phyloP scores from a whole-genome alignment of 305 asterid genomes.

The Fraxinus xanthoxyloides region DNA sequence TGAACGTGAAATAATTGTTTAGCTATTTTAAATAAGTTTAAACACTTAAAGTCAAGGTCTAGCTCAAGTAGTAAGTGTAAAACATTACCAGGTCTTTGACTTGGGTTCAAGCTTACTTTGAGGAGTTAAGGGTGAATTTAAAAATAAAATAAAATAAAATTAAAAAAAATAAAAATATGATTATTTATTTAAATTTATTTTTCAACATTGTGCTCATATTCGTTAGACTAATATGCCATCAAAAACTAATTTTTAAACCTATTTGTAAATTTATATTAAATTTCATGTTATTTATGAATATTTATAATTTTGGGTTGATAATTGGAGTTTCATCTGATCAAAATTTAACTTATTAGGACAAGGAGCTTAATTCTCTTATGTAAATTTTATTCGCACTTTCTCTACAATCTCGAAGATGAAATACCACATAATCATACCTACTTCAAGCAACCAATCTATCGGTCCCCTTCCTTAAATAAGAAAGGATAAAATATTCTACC shows the following conservation, averaged over 20 bases:
- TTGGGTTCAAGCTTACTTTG: too few relatives aligned
- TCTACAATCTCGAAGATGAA: background rate
- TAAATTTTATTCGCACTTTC: background rate
- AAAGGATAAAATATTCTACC: background rate
- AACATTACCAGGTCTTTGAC: too few relatives aligned
- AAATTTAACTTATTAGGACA: background rate
- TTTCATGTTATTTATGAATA: background rate
- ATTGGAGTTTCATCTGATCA: background rate
- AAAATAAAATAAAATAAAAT: too few relatives aligned
- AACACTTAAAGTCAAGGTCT: too few relatives aligned
- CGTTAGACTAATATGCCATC: background rate
- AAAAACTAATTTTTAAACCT: background rate
- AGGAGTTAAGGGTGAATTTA: too few relatives aligned
- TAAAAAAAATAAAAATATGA: too few relatives aligned
- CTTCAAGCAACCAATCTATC: background rate
- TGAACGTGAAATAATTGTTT: background rate
- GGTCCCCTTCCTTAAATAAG: background rate
- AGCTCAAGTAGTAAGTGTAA: too few relatives aligned
- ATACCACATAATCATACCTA: background rate
- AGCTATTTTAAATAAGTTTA: background rate
- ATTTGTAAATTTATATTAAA: background rate
- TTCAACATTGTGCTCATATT: background rate
- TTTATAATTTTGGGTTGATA: background rate
- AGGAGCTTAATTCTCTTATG: background rate
- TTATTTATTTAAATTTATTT: too few relatives aligned